phyloP scores from a whole-genome alignment of 441 rosid genomes.

The Gossypium aridum region DNA sequence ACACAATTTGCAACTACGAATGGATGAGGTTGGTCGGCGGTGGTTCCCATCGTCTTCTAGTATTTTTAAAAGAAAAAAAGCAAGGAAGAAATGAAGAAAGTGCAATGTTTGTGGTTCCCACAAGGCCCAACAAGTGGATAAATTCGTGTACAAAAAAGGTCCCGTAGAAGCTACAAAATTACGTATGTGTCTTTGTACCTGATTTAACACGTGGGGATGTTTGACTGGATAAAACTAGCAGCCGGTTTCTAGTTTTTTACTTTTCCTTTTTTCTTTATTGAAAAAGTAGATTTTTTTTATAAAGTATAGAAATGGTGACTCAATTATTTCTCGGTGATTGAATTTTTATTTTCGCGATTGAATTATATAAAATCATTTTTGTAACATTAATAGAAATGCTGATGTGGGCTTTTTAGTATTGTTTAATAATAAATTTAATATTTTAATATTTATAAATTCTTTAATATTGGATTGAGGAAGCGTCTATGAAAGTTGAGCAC shows the following conservation, averaged over 20 bases:
- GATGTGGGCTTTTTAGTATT: no score
- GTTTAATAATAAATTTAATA: no score
- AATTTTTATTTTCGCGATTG: no score
- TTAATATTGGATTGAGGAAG: accelerated
- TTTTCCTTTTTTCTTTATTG: background rate
- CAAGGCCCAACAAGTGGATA: background rate
- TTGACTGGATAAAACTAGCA: background rate
- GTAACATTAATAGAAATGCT: no score
- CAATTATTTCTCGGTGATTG: no score
- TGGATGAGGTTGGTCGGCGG: conserved; percentile 33
- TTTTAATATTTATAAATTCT: no score
- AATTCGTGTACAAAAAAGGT: background rate
- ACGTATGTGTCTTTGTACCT: background rate
- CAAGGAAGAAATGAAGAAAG: conserved; percentile 29
- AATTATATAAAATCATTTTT: no score
- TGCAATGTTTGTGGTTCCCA: conserved; percentile 8
- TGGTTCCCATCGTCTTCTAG: conserved; percentile 16
- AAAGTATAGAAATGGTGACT: no score
- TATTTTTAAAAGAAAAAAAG: conserved; percentile 15
- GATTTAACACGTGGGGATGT: background rate
- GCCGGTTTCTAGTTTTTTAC: background rate
- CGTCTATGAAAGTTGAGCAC: no score
- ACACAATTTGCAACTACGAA: background rate
- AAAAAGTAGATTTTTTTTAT: no score
- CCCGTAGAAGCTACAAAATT: background rate